Base-by-base conservation (phyloP, 352 stramenopile species). In the Phytophthora hybrid region DNA sequence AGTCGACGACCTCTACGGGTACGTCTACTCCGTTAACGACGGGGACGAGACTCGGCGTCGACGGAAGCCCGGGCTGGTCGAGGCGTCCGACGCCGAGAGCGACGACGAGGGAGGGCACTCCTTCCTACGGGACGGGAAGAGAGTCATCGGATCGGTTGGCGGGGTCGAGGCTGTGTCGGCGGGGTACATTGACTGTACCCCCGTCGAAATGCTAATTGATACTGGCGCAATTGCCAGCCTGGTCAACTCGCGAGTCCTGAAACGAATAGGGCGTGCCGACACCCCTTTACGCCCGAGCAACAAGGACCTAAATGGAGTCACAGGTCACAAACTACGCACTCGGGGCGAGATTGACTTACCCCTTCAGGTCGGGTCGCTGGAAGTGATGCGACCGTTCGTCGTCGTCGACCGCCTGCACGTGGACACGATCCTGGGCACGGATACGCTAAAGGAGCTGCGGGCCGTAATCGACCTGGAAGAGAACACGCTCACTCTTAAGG, bases 391-490 rank as follows among this genome's bases (percentile, higher is more conserved):
- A 39, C 11, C 6, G 1, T 55, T 13, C 16, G 34, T 54, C 7
- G 57, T 44, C 0, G 57, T 39, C 1, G 57, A 55, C 3, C n/a
- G 32, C n/a, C 3, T 63, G 21, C n/a, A 44, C 13, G 11, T 32
- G 4, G 57, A 63, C 13, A 14, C 34, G 0, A 53, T 63, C 5
- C 23, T 63, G 2, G 57, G 39, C 0, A 23, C 39, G 5, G 57
- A 63, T 11, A 39, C 41, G 0, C 13, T 63, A 10, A 14, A 14
- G 0, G 39, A 8, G 0, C 44, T 54, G 6, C 13, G 18, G 5
- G 57, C 57, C 7, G 57, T 63, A 13, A 44, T 63, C 3, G 57
- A 63, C 14, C 19, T 63, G 5, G 13, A 21, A 1, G 23, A 55
- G 5, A 14, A 39, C 19, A 54, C 11, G 13, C 52, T 63, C 37